These are phyloP conservation scores for Chlorella sp. DNA, from an alignment of 139 green algal genomes.

Conservation along the genomic window DNA sequence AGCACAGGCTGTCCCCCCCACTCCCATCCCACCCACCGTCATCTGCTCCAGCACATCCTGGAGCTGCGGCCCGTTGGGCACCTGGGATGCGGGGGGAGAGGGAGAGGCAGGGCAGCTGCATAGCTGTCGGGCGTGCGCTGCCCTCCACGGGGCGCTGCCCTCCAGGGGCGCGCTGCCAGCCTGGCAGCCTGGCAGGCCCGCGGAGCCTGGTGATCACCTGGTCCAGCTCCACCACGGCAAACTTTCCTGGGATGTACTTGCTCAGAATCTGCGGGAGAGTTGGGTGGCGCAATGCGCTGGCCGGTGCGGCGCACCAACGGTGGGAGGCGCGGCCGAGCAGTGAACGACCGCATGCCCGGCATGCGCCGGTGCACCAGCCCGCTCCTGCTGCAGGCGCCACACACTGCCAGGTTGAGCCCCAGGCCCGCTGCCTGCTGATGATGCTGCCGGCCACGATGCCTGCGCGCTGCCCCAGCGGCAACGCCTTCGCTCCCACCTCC, in stretches of 20 bases:
- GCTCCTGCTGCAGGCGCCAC: no score
- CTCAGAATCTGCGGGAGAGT: neutral
- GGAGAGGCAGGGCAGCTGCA: no score
- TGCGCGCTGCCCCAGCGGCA: neutral
- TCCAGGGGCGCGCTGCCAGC: no score
- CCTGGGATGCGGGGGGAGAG: no score
- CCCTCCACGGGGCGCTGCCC: no score
- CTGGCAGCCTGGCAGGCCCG: no score
- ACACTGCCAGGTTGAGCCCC: neutral
- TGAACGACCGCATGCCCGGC: neutral
- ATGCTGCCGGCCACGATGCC: neutral
- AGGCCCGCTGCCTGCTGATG: neutral
- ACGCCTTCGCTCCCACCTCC: neutral
- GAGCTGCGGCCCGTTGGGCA: neutral
- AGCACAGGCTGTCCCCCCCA: neutral
- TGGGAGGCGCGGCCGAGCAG: no score
- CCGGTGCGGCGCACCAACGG: no score
- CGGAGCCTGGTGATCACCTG: no score
- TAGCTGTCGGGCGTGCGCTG: no score
- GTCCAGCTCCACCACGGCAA: slow-evolving; percentile 2
- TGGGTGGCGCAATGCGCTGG: no score
- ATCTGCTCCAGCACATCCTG: slow-evolving; percentile 5
- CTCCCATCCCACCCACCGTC: slow-evolving; percentile 1
- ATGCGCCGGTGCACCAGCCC: neutral
- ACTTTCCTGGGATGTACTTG: neutral